A percentile compares a stretch with the other conserved stretches of the same genome.
phyloP scores from a whole-genome alignment of 345 rosid genomes.

The Brassica incana region DNA sequence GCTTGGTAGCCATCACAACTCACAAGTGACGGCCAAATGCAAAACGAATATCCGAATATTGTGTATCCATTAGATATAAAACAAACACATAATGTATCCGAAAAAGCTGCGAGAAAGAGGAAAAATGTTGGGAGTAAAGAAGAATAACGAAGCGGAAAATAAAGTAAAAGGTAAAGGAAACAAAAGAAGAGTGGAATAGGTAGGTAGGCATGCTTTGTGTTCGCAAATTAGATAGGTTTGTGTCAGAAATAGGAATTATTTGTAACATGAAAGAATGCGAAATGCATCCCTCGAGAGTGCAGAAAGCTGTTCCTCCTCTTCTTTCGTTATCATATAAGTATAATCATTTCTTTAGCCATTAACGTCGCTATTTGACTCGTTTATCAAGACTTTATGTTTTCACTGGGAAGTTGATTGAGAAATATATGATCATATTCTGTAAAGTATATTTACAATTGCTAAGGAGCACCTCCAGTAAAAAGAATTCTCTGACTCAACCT shows the following conservation, averaged over 20 bases:
- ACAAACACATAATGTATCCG: conserved; percentile 1
- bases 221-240: conserved; percentile 23
- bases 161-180: conserved; percentile 11
- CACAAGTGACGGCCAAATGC: conserved; percentile 16
- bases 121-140: conserved; percentile 23
- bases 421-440: too few relatives aligned
- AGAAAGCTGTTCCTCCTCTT: conserved; percentile 19
- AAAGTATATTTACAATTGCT: too few relatives aligned
- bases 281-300: conserved; percentile 31
- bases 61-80: not conserved
- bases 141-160: conserved; percentile 4
- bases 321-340: not conserved
- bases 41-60: conserved; percentile 2
- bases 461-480: too few relatives aligned
- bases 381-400: not conserved
- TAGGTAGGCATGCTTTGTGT: conserved; percentile 36
- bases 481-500: too few relatives aligned
- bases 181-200: not conserved
- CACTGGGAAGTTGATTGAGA: not conserved
- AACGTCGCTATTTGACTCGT: not conserved
- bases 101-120: conserved; percentile 26
- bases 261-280: conserved; percentile 33
- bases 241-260: conserved; percentile 27
- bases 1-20: conserved; percentile 6
- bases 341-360: not conserved